These are phyloP conservation scores for Xylaria grammica DNA, from an alignment of 495 filamentous ascomycete genomes.

Conservation along the genomic window DNA sequence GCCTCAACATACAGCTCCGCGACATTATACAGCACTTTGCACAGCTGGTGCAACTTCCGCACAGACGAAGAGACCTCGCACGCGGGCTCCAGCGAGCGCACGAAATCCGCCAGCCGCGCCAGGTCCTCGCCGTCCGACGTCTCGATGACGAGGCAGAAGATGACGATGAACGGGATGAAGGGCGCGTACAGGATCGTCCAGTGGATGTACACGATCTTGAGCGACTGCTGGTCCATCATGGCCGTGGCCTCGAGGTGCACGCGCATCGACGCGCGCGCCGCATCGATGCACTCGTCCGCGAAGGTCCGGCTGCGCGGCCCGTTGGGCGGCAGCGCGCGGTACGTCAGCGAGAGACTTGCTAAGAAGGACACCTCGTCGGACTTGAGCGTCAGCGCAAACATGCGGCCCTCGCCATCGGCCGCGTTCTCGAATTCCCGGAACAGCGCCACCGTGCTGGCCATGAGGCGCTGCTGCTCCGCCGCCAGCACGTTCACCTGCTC, in stretches of 20 bases:
- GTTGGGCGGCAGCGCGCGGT: slow-evolving; percentile 62
- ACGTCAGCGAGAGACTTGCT: slow-evolving; percentile 61
- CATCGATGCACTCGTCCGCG: slow-evolving; percentile 63
- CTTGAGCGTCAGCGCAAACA: slow-evolving; percentile 55
- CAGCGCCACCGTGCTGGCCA: slow-evolving; percentile 32
- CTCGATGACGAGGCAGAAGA: slow-evolving; percentile 72
- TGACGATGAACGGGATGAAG: slow-evolving; percentile 71
- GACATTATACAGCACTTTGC: slow-evolving; percentile 64
- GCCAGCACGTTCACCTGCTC: slow-evolving; percentile 40
- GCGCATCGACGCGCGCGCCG: slow-evolving; percentile 60
- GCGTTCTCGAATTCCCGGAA: slow-evolving; percentile 27
- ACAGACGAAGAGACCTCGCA: slow-evolving; percentile 60
- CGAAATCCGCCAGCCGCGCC: slow-evolving; percentile 59
- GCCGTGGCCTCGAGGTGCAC: slow-evolving; percentile 58
- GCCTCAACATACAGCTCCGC: slow-evolving; percentile 67
- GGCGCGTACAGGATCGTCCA: slow-evolving; percentile 70
- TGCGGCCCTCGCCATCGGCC: slow-evolving; percentile 32
- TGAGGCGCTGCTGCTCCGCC: slow-evolving; percentile 30
- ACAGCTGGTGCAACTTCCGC: slow-evolving; percentile 63
- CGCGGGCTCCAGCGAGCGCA: slow-evolving; percentile 58
- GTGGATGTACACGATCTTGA: slow-evolving; percentile 64
- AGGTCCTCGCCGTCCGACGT: slow-evolving; percentile 55
- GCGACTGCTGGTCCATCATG: slow-evolving; percentile 50
- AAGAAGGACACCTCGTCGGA: slow-evolving; percentile 62
- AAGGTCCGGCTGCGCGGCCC: slow-evolving; percentile 54